Base-by-base conservation (phyloP, 495 filamentous ascomycete genomes). In the Endocarpon pusillum region DNA sequence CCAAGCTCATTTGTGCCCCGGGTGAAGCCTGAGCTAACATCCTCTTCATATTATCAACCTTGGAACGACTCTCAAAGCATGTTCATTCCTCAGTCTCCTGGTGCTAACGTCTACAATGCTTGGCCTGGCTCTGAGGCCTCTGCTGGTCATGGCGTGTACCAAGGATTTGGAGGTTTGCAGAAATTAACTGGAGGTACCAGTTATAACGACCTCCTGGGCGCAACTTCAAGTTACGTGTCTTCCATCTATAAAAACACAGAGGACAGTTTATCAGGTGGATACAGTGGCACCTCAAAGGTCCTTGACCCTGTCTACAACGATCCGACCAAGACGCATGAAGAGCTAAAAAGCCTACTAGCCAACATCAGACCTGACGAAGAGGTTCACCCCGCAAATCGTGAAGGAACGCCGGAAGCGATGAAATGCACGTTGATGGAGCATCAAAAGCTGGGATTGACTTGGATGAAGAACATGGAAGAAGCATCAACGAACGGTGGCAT, bases 381-480 rank as follows among this genome's bases (percentile, higher is more conserved):
- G 1, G 58, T 81, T 4, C 67, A 75, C 1, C 58, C 59, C 17
- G 65, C 73, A 37, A 63, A 75, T 34, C 63, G 73, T 7, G 75
- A 79, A 36, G 73, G 70, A n/a, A 89, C 79, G 0, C 85, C 85
- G 0, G 60, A 65, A 15, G 75, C 66, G 3, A 67, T 94, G 49
- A 68, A 55, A n/a, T 74, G 70, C 32, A 58, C 64, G 1, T 57
- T 94, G 3, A 76, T 85, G 57, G 68, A 78, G 29, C 85, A 94
- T 45, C 85, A 94, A 48, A 81, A 83, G 38, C 49, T 92, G 11
- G 85, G 81, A 11, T 49, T 94, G 25, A 62, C 71, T 0, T 94
- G 85, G 85, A 68, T 92, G 61, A 78, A 74, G 44, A 62, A 70
- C 4, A 83, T 80, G 66, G 85, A 94, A 52, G 69, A 78, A 31